phyloP scores from a whole-genome alignment of 1,284 basidiomycete species.

The Cryptococcus jaspeensis region DNA sequence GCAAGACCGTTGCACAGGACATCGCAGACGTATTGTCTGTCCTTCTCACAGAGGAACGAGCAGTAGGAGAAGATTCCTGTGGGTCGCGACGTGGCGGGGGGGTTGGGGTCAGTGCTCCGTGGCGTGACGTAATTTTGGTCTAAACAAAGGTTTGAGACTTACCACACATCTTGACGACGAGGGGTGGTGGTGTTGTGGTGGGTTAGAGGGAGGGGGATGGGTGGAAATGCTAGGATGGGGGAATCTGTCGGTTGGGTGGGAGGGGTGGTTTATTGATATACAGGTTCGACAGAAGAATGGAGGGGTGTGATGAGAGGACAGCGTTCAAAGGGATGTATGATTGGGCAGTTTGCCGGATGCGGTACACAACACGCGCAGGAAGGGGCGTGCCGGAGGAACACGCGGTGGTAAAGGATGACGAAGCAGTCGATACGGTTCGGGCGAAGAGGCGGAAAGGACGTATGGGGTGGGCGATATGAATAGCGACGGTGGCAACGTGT shows the following conservation, averaged over 20 bases:
- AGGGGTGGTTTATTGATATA: background rate
- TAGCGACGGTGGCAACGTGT: background rate
- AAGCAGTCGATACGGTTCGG: background rate
- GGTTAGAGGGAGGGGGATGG: background rate
- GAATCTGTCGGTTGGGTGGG: background rate
- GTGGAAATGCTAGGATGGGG: background rate
- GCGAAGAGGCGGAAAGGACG: background rate
- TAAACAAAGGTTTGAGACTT: constrained; percentile 1
- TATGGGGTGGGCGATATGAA: background rate
- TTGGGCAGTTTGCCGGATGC: no score
- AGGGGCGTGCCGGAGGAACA: no score
- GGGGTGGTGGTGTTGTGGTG: background rate
- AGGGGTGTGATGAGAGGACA: background rate
- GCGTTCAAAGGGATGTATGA: background rate
- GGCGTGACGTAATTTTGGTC: background rate
- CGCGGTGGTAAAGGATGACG: background rate
- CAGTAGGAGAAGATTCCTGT: constrained; percentile 93
- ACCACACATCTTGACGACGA: constrained; percentile 14
- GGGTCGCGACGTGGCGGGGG: background rate
- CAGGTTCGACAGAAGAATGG: no score
- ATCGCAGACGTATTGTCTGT: constrained; percentile 89
- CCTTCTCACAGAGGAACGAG: constrained; percentile 90
- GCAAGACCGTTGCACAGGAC: constrained; percentile 88
- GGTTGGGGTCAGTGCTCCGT: background rate
- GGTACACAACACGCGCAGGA: no score